A percentile compares a stretch with the other conserved stretches of the same genome.
Conservation (phyloP, 2,329 filamentous ascomycete species). For the Ilyonectria mors-panacis region DNA sequence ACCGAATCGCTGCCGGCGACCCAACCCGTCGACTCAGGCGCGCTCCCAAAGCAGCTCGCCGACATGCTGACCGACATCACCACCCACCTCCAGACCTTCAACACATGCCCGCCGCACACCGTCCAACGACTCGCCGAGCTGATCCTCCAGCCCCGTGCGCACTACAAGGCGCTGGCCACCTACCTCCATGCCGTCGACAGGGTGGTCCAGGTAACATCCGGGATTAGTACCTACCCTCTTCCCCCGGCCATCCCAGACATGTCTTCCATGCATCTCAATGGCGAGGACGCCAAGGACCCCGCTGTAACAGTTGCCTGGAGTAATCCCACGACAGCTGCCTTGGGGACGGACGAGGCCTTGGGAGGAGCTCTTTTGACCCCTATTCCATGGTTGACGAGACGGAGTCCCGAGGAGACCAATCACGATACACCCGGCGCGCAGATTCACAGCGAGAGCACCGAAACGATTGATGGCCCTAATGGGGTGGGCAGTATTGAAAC, state of each 20-base stretch:
- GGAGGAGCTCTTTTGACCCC: conserved; percentile 93
- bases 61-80: conserved; percentile 74
- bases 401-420: conserved; percentile 51
- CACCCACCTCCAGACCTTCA: conserved; percentile 77
- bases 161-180: conserved; percentile 86
- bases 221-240: conserved; percentile 85
- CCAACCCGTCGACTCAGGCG: conserved; percentile 54
- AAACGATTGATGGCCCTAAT: conserved; percentile 86
- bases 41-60: conserved; percentile 75
- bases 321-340: conserved; percentile 61
- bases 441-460: conserved; percentile 79
- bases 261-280: conserved; percentile 73
- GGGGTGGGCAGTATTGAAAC: conserved; percentile 86
- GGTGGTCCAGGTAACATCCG: conserved; percentile 90
- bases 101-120: conserved; percentile 86
- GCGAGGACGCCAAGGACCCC: conserved; percentile 62
- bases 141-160: conserved; percentile 79
- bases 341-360: conserved; percentile 89
- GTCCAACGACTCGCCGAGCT: conserved; percentile 94
- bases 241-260: conserved; percentile 75
- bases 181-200: conserved; percentile 94
- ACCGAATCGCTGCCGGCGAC: conserved; percentile 55
- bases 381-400: conserved; percentile 85
- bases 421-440: conserved; percentile 54
- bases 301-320: conserved; percentile 62